These are phyloP conservation scores for Wakefieldia striispora DNA, from an alignment of 768 basidiomycete species.

Conservation along the genomic window DNA sequence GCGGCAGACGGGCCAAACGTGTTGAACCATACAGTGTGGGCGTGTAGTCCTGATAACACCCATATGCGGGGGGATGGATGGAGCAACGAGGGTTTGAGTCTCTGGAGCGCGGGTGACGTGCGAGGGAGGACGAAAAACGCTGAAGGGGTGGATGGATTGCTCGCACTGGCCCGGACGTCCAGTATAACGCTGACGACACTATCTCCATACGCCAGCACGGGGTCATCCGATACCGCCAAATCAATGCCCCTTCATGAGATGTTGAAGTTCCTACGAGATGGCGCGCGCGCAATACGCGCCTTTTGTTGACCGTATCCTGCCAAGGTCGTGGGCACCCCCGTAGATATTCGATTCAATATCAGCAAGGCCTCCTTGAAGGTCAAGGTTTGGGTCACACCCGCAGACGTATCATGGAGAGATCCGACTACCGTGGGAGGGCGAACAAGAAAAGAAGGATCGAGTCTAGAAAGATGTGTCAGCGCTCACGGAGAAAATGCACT, in stretches of 20 bases:
- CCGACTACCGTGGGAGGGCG: background rate
- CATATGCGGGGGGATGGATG: slow-evolving; percentile 95
- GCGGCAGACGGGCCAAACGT: slow-evolving; percentile 73
- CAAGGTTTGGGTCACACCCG: slow-evolving; percentile 56
- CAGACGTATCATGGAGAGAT: slow-evolving; percentile 42
- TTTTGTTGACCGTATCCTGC: slow-evolving; percentile 83
- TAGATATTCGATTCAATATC: slow-evolving; percentile 74
- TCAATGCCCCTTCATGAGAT: slow-evolving; percentile 6
- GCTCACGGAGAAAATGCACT: slow-evolving; percentile 31
- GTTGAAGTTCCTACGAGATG: slow-evolving; percentile 73
- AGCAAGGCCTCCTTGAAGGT: slow-evolving; percentile 66
- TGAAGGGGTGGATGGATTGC: background rate
- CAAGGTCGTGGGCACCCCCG: slow-evolving; percentile 66
- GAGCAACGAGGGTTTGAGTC: slow-evolving; percentile 92
- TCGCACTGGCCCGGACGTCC: slow-evolving; percentile 15
- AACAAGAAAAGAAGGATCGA: background rate
- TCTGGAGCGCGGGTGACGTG: slow-evolving; percentile 82
- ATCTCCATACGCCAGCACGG: slow-evolving; percentile 5
- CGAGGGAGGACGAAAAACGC: background rate
- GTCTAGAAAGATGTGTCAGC: slow-evolving; percentile 9
- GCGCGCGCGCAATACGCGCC: slow-evolving; percentile 79
- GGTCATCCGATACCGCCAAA: background rate
- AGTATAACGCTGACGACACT: slow-evolving; percentile 21
- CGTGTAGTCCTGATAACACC: slow-evolving; percentile 76
- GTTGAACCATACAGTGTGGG: slow-evolving; percentile 85